Evolutionary conservation across 176 grass and related monocot species (phyloP), one percentile per base, ranked within the genome.

Genomic region (Eragrostis curvula): DNA sequence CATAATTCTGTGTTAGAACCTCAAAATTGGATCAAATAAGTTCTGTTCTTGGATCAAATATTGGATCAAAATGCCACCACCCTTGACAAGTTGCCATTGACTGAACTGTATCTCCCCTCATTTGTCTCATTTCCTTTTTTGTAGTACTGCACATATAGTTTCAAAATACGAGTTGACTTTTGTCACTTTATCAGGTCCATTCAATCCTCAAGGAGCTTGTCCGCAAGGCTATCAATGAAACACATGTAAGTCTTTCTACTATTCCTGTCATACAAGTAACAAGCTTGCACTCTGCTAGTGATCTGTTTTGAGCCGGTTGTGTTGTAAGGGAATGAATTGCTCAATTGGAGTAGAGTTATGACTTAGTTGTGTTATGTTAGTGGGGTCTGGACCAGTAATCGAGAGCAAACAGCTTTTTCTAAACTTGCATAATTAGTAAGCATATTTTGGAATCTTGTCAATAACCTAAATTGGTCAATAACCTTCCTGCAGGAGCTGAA

Each of bases 171-270:
- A 29, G 8, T 70, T 68, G 7, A 45, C 46, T 81, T 71, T 61
- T 74, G 17, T 41, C 56, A 70, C 78, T 43, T 70, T 91, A 78
- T 16, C 85, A 98, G 96, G 96, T 99, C 66, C 96, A 99, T 87
- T 77, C 79, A 45, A 92, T 99, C 77, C 85, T 99, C 9, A 99
- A 99, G 79, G 93, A 99, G 60, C 87, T 99, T 21, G 91, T 96
- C 12, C 93, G 90, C 87, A 99, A 96, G 83, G 91, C 93, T 85
- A 90, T 99, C 53, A 90, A 73, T 16, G 93, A 99, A 87, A 99
- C 96, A 59, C 65, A 75, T 83, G 96, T 94, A 94, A 75, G 87
- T 89, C 43, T 52, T 71, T 0, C 2, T 52, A 18, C 29, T 82
- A 12, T 59, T 85, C 12, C 43, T 72, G 40, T 62, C 14, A 20